Percentiles rank a stretch among this genome's conserved stretches.
These are phyloP conservation scores for Nakazawaea molendinolei DNA, from an alignment of 805 yeast genomes.

Conservation along the genomic window DNA sequence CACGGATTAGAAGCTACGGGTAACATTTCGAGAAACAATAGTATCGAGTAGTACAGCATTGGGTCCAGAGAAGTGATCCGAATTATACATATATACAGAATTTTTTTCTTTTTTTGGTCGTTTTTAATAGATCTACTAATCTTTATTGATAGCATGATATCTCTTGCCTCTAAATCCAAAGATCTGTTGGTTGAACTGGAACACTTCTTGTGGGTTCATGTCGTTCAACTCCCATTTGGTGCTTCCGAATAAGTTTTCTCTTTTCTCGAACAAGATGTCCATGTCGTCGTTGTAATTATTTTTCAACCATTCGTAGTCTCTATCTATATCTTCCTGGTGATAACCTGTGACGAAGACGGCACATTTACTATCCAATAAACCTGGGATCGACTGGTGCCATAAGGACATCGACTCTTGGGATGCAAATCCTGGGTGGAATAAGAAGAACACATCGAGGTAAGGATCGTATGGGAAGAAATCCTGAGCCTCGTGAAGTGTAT, in stretches of 20 bases:
- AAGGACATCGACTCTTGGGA: slow-evolving; percentile 71
- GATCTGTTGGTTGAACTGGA: slow-evolving; percentile 82
- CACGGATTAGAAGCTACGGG: slow-evolving; percentile 10
- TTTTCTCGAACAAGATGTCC: slow-evolving; percentile 73
- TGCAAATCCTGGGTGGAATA: slow-evolving; percentile 93
- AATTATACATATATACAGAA: slow-evolving; percentile 1
- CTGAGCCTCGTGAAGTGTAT: slow-evolving; percentile 82
- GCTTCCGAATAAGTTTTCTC: slow-evolving; percentile 69
- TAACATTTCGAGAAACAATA: slow-evolving; percentile 8
- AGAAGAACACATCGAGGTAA: slow-evolving; percentile 83
- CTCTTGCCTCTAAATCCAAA: slow-evolving; percentile 96
- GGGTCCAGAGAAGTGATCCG: no score
- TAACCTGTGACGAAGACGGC: slow-evolving; percentile 87
- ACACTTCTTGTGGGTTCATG: slow-evolving; percentile 85
- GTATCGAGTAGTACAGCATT: background rate
- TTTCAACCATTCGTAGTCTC: slow-evolving; percentile 68
- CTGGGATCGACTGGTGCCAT: slow-evolving; percentile 84
- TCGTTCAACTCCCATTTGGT: slow-evolving; percentile 96
- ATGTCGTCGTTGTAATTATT: slow-evolving; percentile 64
- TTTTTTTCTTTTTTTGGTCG: background rate
- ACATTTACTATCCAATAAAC: slow-evolving; percentile 88
- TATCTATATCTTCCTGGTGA: slow-evolving; percentile 62
- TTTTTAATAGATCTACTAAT: background rate
- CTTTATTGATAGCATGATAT: slow-evolving; percentile 66
- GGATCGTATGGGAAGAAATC: slow-evolving; percentile 99